A percentile compares a stretch with the other conserved stretches of the same genome.
phyloP scores from a whole-genome alignment of 23 red algal species.

The Pyropia haitanensis region DNA sequence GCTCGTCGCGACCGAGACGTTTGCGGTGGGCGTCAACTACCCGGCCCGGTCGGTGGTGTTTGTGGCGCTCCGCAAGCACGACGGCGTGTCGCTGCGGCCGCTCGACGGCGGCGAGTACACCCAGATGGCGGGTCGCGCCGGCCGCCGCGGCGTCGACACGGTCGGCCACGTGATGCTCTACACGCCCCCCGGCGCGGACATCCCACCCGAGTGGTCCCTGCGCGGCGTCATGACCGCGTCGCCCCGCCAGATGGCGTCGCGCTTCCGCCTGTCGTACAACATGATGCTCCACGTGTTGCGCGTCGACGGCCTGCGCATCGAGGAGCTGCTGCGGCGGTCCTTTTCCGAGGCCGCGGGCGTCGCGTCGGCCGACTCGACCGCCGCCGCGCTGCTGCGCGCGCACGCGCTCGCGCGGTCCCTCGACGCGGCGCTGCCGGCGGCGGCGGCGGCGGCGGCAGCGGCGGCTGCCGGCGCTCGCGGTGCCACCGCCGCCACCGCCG shows the following conservation, averaged over 20 bases:
- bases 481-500: no score
- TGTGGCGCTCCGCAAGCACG: slow-evolving; percentile 55
- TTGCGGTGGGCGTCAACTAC: slow-evolving; percentile 88
- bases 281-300: slow-evolving; percentile 82
- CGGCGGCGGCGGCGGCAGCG: no score
- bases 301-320: slow-evolving; percentile 62
- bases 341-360: slow-evolving; percentile 35
- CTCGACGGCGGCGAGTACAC: slow-evolving; percentile 73
- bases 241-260: slow-evolving; percentile 35
- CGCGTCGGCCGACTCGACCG: no score
- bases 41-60: slow-evolving; percentile 74
- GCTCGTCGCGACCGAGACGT: slow-evolving; percentile 82
- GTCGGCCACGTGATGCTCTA: slow-evolving; percentile 59
- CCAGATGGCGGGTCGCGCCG: slow-evolving; percentile 84
- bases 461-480: no score
- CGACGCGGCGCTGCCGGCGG: no score
- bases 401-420: no score
- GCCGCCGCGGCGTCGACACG: slow-evolving; percentile 62
- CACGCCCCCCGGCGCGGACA: slow-evolving; percentile 20
- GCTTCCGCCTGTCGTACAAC: slow-evolving; percentile 85
- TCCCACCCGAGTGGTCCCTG: slow-evolving; percentile 7
- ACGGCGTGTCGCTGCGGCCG: slow-evolving; percentile 30
- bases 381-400: no score
- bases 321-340: slow-evolving; percentile 76
- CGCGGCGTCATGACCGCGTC: slow-evolving; percentile 25